Percentiles rank a stretch among this genome's conserved stretches.
Evolutionary conservation across 208 protist species (phyloP).

Genomic region (Endotrypanum monterogeii): DNA sequence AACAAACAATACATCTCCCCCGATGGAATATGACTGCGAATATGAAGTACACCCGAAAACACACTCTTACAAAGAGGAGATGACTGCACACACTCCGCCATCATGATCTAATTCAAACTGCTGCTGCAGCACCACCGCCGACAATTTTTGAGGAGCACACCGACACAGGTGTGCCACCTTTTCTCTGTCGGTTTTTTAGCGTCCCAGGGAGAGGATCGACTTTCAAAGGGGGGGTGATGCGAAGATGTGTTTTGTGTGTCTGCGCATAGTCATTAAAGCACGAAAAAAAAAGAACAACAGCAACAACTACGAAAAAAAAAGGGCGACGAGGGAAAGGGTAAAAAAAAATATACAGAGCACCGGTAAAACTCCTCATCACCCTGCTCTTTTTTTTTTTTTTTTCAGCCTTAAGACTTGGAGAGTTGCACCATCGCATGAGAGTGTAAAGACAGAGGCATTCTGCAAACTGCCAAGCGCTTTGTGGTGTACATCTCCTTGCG

Average conservation of each 20-base stretch:
- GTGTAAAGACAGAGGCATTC: neutral
- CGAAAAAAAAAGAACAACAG: neutral
- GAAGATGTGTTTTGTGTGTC: neutral
- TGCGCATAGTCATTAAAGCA: conserved; percentile 7
- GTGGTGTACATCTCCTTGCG: neutral
- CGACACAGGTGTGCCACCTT: neutral
- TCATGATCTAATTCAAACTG: neutral
- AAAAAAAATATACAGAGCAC: neutral
- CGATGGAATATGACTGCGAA: neutral
- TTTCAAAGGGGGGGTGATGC: neutral
- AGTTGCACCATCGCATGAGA: neutral
- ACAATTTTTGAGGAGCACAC: neutral
- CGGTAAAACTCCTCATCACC: neutral
- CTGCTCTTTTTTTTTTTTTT: conserved; percentile 4
- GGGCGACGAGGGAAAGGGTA: neutral
- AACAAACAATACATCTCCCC: no score
- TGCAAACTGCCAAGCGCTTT: neutral
- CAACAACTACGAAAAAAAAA: neutral
- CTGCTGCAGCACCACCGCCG: conserved; percentile 5
- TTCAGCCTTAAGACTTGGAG: neutral
- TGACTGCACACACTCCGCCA: neutral
- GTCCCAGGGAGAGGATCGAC: neutral
- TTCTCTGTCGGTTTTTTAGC: neutral
- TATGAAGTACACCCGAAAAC: neutral
- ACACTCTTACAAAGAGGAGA: neutral